Evolutionary conservation across 805 yeast species (phyloP), one percentile per base, ranked within the genome.

Genomic region (Sugiyamaella qingdaonensis): DNA sequence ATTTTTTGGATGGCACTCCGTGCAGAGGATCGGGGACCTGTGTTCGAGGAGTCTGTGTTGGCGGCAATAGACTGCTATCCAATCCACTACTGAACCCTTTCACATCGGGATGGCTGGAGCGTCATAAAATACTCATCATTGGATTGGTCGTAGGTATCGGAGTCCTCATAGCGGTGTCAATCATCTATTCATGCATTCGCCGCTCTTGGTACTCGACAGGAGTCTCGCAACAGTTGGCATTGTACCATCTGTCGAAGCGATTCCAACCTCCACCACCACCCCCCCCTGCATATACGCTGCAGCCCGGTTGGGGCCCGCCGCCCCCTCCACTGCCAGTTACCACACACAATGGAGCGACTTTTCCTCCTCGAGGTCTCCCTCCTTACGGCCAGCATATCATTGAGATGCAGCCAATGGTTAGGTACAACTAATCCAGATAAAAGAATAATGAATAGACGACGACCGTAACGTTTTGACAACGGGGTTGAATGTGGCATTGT

Each of bases 1-100:
- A 61, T 54, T 67, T 65, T 46, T 46, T 68, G 35, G 72, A 68
- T 43, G 72, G 72, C 19, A 68, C 72, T 8, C 68, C 68, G 4
- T 68, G 72, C 54, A 53, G 56, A 18, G 60, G 61, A 4, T 45
- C 57, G 4, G 72, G 72, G 16, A 46, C 33, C 11, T 68, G 72
- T 47, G 49, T 37, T 14, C 49, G 56, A 13, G 72, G 72, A 7
- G 42, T n/a, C 9, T 68, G 72, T 52, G 46, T 60, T 9, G 70
- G 67, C 13, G 70, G 68, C 33, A 49, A 45, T 4, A 24, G 29
- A 24, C 29, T 24, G 29, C 29, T 24, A 24, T 4, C 32, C 9
- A 45, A 45, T 37, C 33, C 42, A 5, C 34, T 42, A n/a, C 49
- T 49, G 32, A 42, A 46, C 16, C 61, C 61, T 13, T 57, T 58